Base-by-base conservation (phyloP, 2,329 filamentous ascomycete species). In the Lecanicillium sp. region DNA sequence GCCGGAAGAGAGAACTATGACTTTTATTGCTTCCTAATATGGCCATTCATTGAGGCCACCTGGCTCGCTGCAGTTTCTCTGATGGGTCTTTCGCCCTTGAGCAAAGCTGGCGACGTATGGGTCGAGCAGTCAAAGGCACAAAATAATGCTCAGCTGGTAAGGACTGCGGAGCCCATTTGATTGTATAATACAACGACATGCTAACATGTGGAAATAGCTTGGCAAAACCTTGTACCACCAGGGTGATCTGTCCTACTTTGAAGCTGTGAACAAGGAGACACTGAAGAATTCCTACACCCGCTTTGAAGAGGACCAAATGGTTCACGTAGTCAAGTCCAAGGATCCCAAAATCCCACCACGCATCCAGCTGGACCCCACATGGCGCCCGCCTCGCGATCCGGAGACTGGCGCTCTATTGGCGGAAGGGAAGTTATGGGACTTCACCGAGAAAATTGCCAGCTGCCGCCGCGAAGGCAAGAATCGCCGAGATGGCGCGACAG, bases 191-290 rank as follows among this genome's bases (percentile, higher is more conserved):
- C 18, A 4, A 14, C 17, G 20, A 15, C 28, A 33, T 20, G 30
- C 44, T 49, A 49, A 41, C 36, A 30, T 41, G 34, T 4, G 29
- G 4, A 2, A 17, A 4, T 50, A 90, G 76, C 77, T 96, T 20
- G 92, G 92, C 39, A 97, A 98, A 64, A 97, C 92, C 0, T 72
- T 98, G 2, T 98, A 96, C 56, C 90, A 98, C 57, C 90, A 98
- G 65, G 92, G 92, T 40, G 92, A 98, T 54, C 76, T 98, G 9
- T 89, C 84, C 20, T 98, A 98, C 64, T 97, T 96, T 50, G 92
- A 98, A 64, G 89, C 92, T 3, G 90, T 98, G 47, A 98, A 98
- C 69, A 96, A 96, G 53, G 90, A 98, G 68, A 94, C 89, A 0
- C 74, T 98, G 41, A 94, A 92, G 56, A 98, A 98, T 60, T 84